Percentiles rank a stretch among this genome's conserved stretches.
These are phyloP conservation scores for Lentinula edodes DNA, from an alignment of 768 basidiomycete genomes.

Conservation along the genomic window DNA sequence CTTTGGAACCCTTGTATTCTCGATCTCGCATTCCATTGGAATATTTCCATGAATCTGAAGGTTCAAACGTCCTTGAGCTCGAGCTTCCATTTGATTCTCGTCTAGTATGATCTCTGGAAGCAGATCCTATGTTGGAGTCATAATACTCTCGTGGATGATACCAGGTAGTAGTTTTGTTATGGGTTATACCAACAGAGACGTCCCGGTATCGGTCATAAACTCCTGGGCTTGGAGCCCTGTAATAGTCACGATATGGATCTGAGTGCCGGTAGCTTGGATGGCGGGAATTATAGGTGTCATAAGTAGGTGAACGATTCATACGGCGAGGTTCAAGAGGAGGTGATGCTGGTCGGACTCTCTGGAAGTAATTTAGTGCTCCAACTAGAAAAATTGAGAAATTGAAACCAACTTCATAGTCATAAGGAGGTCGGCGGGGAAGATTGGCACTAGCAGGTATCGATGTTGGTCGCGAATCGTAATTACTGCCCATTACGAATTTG, in stretches of 20 bases:
- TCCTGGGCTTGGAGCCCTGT: slow-evolving; percentile 2
- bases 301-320: not conserved
- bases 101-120: not conserved
- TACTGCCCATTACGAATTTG: not conserved
- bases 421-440: slow-evolving; percentile 28
- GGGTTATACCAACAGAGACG: not conserved
- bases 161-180: not conserved
- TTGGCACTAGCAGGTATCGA: slow-evolving; percentile 22
- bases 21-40: slow-evolving; percentile 23
- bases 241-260: slow-evolving; percentile 1
- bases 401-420: slow-evolving; percentile 12
- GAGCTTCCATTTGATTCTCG: not conserved
- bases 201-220: slow-evolving; percentile 6
- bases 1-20: not conserved
- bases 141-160: slow-evolving; percentile 3
- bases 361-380: slow-evolving; percentile 10
- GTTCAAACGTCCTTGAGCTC: slow-evolving; percentile 61
- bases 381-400: not conserved
- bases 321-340: slow-evolving; percentile 1
- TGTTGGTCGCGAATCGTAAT: slow-evolving; percentile 1
- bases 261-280: not conserved
- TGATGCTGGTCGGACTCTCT: slow-evolving; percentile 22
- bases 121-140: not conserved
- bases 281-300: not conserved
- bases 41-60: slow-evolving; percentile 69